A percentile compares a stretch with the other conserved stretches of the same genome.
Conservation (phyloP, 805 yeast species). For the Kodamaea fukazawae region DNA sequence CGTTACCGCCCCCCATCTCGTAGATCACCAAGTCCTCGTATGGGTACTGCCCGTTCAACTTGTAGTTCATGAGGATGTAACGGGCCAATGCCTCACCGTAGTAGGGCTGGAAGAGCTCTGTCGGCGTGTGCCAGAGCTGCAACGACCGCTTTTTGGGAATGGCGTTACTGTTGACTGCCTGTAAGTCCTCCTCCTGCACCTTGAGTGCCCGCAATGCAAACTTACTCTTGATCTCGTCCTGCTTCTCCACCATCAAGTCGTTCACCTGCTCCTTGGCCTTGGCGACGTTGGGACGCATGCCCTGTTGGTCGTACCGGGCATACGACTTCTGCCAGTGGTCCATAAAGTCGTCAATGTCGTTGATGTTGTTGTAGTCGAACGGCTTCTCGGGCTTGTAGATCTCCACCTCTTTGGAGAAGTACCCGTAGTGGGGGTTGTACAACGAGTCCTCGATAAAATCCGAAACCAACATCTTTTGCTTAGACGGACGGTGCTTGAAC, state of each 20-base stretch:
- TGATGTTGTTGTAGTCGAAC: slow-evolving; percentile 55
- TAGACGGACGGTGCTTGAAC: slow-evolving; percentile 49
- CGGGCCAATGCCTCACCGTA: slow-evolving; percentile 87
- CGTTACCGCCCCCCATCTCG: slow-evolving; percentile 91
- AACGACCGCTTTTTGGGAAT: slow-evolving; percentile 33
- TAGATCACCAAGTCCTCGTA: slow-evolving; percentile 71
- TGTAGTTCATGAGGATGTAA: slow-evolving; percentile 69
- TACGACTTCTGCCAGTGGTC: slow-evolving; percentile 65
- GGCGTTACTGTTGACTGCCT: slow-evolving; percentile 12
- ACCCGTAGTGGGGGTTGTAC: slow-evolving; percentile 80
- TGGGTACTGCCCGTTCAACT: slow-evolving; percentile 60
- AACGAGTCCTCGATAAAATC: slow-evolving; percentile 85
- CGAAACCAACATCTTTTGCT: slow-evolving; percentile 66
- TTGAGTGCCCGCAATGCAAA: slow-evolving; percentile 11
- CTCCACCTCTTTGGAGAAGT: slow-evolving; percentile 74
- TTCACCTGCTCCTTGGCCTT: slow-evolving; percentile 14
- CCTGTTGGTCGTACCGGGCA: slow-evolving; percentile 43
- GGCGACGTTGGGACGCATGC: slow-evolving; percentile 10
- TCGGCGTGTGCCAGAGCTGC: slow-evolving; percentile 89
- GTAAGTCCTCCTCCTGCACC: slow-evolving; percentile 15
- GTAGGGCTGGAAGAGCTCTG: slow-evolving; percentile 78
- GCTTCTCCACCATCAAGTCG: slow-evolving; percentile 11
- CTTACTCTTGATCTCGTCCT: slow-evolving; percentile 13
- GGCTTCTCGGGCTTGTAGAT: slow-evolving; percentile 68
- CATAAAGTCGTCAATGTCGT: slow-evolving; percentile 68